These are phyloP conservation scores for Brassica cretica DNA, from an alignment of 345 rosid species.

Conservation along the genomic window DNA sequence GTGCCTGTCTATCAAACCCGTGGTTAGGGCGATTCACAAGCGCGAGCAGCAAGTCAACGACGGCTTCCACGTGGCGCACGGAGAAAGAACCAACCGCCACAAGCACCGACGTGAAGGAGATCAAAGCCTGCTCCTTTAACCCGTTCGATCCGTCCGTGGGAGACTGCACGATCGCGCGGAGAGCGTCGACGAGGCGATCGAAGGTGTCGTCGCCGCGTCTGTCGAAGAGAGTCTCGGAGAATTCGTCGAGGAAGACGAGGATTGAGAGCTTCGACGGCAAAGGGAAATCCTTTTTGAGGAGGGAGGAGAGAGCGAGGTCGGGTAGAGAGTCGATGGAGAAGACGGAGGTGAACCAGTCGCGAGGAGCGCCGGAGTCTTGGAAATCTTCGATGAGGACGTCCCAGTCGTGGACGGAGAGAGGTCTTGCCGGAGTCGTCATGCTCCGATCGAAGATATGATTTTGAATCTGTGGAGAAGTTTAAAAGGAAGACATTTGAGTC, in stretches of 20 bases:
- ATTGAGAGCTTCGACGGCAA: slow-evolving; percentile 62
- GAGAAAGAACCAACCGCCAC: slow-evolving; percentile 58
- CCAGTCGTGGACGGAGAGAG: slow-evolving; percentile 76
- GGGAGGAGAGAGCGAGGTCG: slow-evolving; percentile 65
- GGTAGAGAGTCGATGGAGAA: slow-evolving; percentile 43
- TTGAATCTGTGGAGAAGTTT: slow-evolving; percentile 25
- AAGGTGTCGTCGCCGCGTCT: slow-evolving; percentile 31
- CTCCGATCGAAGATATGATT: slow-evolving; percentile 23
- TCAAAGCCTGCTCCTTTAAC: slow-evolving; percentile 81
- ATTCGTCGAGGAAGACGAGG: slow-evolving; percentile 78
- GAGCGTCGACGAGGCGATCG: slow-evolving; percentile 65
- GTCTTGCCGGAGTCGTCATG: slow-evolving; percentile 45
- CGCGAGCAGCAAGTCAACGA: slow-evolving; percentile 69
- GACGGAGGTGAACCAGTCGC: slow-evolving; percentile 52
- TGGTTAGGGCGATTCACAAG: slow-evolving; percentile 89
- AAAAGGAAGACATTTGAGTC: slow-evolving; percentile 16
- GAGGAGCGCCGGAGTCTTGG: slow-evolving; percentile 63
- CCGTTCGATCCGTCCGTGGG: slow-evolving; percentile 62
- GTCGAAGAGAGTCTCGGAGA: slow-evolving; percentile 42
- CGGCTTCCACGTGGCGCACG: slow-evolving; percentile 44
- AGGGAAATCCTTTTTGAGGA: slow-evolving; percentile 69
- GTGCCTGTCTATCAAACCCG: slow-evolving; percentile 75
- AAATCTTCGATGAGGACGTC: slow-evolving; percentile 74
- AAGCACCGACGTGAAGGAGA: slow-evolving; percentile 72
- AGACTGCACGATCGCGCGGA: slow-evolving; percentile 65